Evolutionary conservation across 1,284 basidiomycete species (phyloP).

Genomic region (Tilletia walkeri): DNA sequence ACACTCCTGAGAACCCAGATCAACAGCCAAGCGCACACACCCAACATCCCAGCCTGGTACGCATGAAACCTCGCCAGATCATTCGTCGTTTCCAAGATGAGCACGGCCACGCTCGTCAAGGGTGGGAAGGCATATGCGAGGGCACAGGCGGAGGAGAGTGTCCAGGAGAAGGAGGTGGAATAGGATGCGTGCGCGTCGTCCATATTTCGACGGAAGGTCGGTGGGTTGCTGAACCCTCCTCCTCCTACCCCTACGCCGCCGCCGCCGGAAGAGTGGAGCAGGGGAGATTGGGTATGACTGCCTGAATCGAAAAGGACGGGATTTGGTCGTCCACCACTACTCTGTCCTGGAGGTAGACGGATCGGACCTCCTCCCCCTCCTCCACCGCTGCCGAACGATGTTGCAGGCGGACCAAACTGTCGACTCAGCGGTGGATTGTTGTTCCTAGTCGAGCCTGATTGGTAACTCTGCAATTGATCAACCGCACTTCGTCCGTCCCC

Average conservation of each 20-base stretch:
- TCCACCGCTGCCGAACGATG: neutral
- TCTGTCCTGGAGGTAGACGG: neutral
- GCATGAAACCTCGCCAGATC: conserved; percentile 48
- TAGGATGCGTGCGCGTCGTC: conserved; percentile 17
- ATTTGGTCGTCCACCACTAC: neutral
- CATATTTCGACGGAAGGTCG: neutral
- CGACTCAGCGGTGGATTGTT: neutral
- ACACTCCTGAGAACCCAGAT: conserved; percentile 38
- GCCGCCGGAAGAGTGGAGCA: neutral
- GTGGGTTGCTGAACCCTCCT: conserved; percentile 1
- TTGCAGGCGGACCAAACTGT: neutral
- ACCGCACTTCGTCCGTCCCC: neutral
- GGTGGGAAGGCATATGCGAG: conserved; percentile 43
- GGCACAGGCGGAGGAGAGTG: conserved; percentile 38
- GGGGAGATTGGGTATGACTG: neutral
- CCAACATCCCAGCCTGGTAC: conserved; percentile 43
- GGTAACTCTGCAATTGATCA: conserved; percentile 10
- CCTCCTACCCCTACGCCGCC: neutral
- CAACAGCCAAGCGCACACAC: conserved; percentile 31
- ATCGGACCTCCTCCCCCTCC: neutral
- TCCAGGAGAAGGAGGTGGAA: conserved; percentile 25
- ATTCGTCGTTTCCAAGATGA: conserved; percentile 44
- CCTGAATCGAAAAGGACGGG: conserved; percentile 12
- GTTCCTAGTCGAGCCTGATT: neutral
- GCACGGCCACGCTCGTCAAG: conserved; percentile 38